Evolutionary conservation across 352 stramenopile species (phyloP).

Genomic region (Globisporangium radiosum): DNA sequence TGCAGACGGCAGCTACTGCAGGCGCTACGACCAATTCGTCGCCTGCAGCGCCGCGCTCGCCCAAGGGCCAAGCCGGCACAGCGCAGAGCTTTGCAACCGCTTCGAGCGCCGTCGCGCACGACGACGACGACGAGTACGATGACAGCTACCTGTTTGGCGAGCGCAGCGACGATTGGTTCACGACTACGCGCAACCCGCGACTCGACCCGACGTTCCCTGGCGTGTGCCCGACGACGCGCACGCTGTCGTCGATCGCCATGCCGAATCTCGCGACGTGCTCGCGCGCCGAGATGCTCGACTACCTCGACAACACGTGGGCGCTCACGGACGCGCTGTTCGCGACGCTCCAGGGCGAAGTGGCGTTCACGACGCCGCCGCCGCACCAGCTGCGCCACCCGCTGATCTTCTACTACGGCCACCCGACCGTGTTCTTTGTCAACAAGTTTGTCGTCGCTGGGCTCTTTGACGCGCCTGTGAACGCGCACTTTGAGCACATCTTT

Average conservation of each 20-base stretch:
- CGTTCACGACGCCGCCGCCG: slow-evolving; percentile 87
- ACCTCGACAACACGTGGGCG: slow-evolving; percentile 95
- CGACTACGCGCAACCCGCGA: slow-evolving; percentile 48
- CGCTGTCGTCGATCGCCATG: slow-evolving; percentile 63
- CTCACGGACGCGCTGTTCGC: slow-evolving; percentile 93
- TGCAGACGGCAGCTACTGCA: slow-evolving; percentile 9
- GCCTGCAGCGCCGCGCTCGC: slow-evolving; percentile 5
- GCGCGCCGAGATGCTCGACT: slow-evolving; percentile 85
- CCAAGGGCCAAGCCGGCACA: slow-evolving; percentile 7
- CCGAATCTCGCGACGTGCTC: slow-evolving; percentile 82
- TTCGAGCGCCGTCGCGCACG: slow-evolving; percentile 21
- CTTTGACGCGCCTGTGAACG: slow-evolving; percentile 82
- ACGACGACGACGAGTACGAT: slow-evolving; percentile 43
- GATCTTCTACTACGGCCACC: slow-evolving; percentile 98
- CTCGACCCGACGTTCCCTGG: slow-evolving; percentile 56
- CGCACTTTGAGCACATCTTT: slow-evolving; percentile 94
- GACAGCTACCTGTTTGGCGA: slow-evolving; percentile 54
- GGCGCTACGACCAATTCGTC: not conserved
- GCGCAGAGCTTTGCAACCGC: slow-evolving; percentile 14
- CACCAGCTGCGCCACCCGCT: slow-evolving; percentile 94
- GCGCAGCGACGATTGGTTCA: slow-evolving; percentile 69
- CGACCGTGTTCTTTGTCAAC: slow-evolving; percentile 95
- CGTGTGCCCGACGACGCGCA: slow-evolving; percentile 27
- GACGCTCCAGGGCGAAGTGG: slow-evolving; percentile 85
- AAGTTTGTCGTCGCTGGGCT: slow-evolving; percentile 93